A percentile compares a stretch with the other conserved stretches of the same genome.
Conservation (phyloP, 345 rosid species). For the Acer yangbiense region DNA sequence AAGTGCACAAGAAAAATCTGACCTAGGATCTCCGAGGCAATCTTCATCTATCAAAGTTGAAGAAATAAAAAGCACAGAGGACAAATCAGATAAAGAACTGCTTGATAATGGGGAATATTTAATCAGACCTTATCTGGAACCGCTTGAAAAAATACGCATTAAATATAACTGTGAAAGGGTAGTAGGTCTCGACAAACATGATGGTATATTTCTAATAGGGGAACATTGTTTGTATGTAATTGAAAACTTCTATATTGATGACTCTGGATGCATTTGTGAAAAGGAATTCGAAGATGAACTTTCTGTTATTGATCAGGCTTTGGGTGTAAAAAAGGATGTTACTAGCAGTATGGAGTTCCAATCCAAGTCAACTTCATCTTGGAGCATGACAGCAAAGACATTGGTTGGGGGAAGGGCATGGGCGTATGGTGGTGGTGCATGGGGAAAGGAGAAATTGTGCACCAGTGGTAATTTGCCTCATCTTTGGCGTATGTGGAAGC, state of each 20-base stretch:
- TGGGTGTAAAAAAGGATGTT: conserved; percentile 95
- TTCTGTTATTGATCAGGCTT: conserved; percentile 98
- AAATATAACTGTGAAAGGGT: conserved; percentile 97
- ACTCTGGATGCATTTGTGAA: conserved; percentile 86
- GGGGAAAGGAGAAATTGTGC: conserved; percentile 95
- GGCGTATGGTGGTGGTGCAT: conserved; percentile 99
- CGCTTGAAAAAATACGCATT: conserved; percentile 84
- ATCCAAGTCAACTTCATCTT: conserved; percentile 84
- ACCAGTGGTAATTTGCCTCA: conserved; percentile 83
- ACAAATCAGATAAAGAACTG: conserved; percentile 82
- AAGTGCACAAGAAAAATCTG: conserved; percentile 71
- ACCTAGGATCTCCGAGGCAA: conserved; percentile 74
- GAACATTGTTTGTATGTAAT: conserved; percentile 87
- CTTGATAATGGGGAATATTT: conserved; percentile 95
- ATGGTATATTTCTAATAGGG: conserved; percentile 95
- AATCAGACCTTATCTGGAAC: conserved; percentile 97
- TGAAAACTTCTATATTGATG: conserved; percentile 88
- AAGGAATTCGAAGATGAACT: conserved; percentile 95
- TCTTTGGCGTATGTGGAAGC: conserved; percentile 99
- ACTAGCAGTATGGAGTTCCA: conserved; percentile 75
- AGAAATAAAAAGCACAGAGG: conserved; percentile 61
- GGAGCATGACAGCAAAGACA: conserved; percentile 61
- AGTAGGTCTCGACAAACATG: conserved; percentile 96
- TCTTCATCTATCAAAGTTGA: conserved; percentile 67
- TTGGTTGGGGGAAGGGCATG: conserved; percentile 93